A percentile compares a stretch with the other conserved stretches of the same genome.
These are phyloP conservation scores for Ampelomyces quisqualis DNA, from an alignment of 2,329 filamentous ascomycete genomes.

Conservation along the genomic window DNA sequence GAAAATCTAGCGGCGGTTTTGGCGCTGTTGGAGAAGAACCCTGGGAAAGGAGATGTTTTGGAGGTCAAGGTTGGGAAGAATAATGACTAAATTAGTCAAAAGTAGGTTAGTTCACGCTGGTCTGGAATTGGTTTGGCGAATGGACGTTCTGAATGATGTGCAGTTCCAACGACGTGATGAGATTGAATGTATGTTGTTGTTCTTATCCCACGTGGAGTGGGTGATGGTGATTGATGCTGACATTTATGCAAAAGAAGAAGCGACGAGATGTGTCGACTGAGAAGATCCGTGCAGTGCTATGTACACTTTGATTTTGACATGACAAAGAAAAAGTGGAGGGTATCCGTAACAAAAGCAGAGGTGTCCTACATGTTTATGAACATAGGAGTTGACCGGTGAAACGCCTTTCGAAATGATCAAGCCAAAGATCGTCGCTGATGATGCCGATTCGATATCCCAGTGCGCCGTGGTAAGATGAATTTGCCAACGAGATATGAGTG, in stretches of 20 bases:
- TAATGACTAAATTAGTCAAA: too few species aligned
- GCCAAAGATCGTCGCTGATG: slow-evolving; percentile 1
- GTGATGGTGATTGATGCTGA: not conserved
- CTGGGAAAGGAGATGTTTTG: slow-evolving; percentile 25
- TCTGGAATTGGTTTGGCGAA: too few species aligned
- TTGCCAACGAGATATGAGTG: not conserved
- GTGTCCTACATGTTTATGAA: slow-evolving; percentile 6
- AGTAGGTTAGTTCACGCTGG: too few species aligned
- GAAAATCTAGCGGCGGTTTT: slow-evolving; percentile 32
- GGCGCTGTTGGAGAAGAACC: slow-evolving; percentile 30
- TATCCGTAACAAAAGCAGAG: slow-evolving; percentile 27
- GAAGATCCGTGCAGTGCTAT: not conserved
- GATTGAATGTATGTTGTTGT: too few species aligned
- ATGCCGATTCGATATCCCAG: not conserved
- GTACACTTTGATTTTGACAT: not conserved
- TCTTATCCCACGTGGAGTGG: not conserved
- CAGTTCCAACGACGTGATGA: too few species aligned
- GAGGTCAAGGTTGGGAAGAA: slow-evolving; percentile 38
- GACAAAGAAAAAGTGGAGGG: slow-evolving; percentile 30
- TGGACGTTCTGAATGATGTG: too few species aligned
- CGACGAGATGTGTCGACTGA: not conserved
- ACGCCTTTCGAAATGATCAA: slow-evolving; percentile 17
- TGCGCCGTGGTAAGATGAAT: slow-evolving; percentile 5
- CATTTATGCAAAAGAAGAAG: not conserved
- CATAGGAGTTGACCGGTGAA: slow-evolving; percentile 4